These are phyloP conservation scores for Vitis riparia DNA, from an alignment of 164 flowering plant species.

Conservation along the genomic window DNA sequence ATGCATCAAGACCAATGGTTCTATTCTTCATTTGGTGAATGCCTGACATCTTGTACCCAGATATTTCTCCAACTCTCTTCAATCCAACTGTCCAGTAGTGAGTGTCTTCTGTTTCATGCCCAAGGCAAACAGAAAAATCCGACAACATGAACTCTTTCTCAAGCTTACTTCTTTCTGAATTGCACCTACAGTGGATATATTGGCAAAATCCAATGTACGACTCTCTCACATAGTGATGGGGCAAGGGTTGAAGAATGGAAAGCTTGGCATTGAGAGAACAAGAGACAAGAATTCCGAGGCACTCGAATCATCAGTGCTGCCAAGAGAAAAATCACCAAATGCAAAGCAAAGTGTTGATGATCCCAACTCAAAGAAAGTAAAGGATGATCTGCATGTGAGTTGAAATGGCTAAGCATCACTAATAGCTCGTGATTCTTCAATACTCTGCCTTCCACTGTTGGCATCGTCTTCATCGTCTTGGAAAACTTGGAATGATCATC, in stretches of 20 bases:
- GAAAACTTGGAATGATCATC: too few relatives aligned
- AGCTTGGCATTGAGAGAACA: conserved; percentile 60
- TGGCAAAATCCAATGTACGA: conserved; percentile 17
- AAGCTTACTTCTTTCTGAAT: conserved; percentile 37
- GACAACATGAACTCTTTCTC: conserved; percentile 31
- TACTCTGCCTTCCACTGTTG: too few relatives aligned
- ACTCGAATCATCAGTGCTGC: conserved; percentile 31
- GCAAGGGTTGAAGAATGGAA: conserved; percentile 57
- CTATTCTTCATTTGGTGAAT: conserved; percentile 60
- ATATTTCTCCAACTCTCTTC: conserved; percentile 32
- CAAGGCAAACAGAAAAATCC: conserved; percentile 24
- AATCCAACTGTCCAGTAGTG: conserved; percentile 28
- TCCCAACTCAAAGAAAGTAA: conserved; percentile 53
- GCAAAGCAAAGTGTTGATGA: conserved; percentile 32
- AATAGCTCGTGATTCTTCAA: conserved; percentile 28
- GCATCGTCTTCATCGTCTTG: too few relatives aligned
- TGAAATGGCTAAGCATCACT: conserved; percentile 44
- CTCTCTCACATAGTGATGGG: conserved; percentile 26
- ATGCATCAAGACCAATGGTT: conserved; percentile 76
- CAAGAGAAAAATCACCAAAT: conserved; percentile 53
- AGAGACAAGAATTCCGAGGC: conserved; percentile 42
- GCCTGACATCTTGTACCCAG: conserved; percentile 33
- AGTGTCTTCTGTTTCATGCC: conserved; percentile 9
- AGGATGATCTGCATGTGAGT: conserved; percentile 67
- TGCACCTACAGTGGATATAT: conserved; percentile 16